Base-by-base conservation (phyloP, 345 rosid genomes). In the Linum lewisii region DNA sequence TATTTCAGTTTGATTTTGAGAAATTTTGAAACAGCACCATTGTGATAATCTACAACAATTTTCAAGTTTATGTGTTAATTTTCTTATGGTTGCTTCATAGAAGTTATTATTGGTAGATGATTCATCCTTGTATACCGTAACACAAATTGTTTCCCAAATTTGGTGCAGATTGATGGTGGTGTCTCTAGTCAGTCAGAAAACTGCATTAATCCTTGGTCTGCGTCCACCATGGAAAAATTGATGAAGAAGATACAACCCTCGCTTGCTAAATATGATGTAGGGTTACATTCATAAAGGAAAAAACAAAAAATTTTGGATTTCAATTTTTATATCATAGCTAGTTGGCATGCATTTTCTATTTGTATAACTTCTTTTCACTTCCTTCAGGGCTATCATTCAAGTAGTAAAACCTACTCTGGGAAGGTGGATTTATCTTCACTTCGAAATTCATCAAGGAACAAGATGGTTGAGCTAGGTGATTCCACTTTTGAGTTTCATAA, bases 391-490 rank as follows among this genome's bases (percentile, higher is more conserved):
- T 92, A 80, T 78, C 71, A 78, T 73, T 63, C 58, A 51, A 77
- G 77, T 68, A 73, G 73, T 38, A 92, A 86, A 77, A 78, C 68
- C 53, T 85, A 84, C 74, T 63, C 95, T 1, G 88, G 88, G 60
- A 84, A 86, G 69, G 81, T 82, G 60, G 72, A 76, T 60, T 67
- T 85, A 55, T 74, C 84, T 63, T 67, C 86, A 66, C 63, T 83
- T 61, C 77, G 76, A 55, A 82, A 84, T 45, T 71, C 77, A 32
- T 82, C 93, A 34, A 83, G 87, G 79, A 93, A 87, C 64, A 87
- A 86, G 79, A 65, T 81, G 49, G 66, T 89, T 62, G 95, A 86
- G 56, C 79, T 89, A 69, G 99, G 99, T 93, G 62, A 69, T 34
- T 66, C 54, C 47, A 16, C 18, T 42, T 42, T 42, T 11, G 47